Conservation (phyloP, 108 stramenopile species). For the Fragilaria radians region DNA sequence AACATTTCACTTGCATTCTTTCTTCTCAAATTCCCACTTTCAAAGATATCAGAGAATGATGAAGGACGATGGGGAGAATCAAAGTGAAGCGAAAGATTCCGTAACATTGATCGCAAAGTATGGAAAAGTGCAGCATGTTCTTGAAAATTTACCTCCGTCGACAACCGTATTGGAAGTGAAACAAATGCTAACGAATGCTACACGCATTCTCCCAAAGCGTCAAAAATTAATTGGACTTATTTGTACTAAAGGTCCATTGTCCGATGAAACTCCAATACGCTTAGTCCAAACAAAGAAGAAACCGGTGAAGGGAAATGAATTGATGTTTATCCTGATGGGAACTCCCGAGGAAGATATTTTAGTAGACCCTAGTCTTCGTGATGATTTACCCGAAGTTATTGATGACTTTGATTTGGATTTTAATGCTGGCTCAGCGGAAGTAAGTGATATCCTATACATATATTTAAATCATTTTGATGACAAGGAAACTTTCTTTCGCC, state of each 20-base stretch:
- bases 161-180: constrained; percentile 63
- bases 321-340: constrained; percentile 89
- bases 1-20: too few species aligned
- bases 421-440: constrained; percentile 56
- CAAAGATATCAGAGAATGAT: too few species aligned
- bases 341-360: constrained; percentile 90
- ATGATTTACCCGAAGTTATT: constrained; percentile 78
- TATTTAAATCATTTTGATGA: not conserved
- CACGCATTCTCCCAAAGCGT: constrained; percentile 75
- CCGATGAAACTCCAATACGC: constrained; percentile 56
- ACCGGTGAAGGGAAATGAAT: constrained; percentile 10
- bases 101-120: constrained; percentile 70
- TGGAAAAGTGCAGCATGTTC: constrained; percentile 60
- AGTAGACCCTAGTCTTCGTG: constrained; percentile 73
- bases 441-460: constrained; percentile 1
- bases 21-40: too few species aligned
- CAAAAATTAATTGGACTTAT: constrained; percentile 90
- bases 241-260: constrained; percentile 17
- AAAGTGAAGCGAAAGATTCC: not conserved
- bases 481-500: not conserved
- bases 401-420: constrained; percentile 92
- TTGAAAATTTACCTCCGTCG: constrained; percentile 33
- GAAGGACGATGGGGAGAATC: not conserved
- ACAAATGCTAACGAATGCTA: constrained; percentile 43
- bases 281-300: constrained; percentile 56